Evolutionary conservation across 352 stramenopile genomes (phyloP), one percentile per base, ranked within the genome.

Genomic region (Phytophthora podocarpi): DNA sequence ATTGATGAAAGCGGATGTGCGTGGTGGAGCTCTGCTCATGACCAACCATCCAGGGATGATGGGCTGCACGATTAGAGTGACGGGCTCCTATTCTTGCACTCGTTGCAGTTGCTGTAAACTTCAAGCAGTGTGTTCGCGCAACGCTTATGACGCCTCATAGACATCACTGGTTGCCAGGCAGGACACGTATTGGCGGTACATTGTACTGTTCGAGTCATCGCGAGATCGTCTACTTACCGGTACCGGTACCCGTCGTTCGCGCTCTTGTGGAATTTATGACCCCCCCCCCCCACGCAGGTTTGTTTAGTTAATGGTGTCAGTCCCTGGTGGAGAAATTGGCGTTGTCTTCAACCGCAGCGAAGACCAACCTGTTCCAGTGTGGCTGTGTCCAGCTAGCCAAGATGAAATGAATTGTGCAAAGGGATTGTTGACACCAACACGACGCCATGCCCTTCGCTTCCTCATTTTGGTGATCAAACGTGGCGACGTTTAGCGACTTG

Each of bases 11-110:
- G n/a, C n/a, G n/a, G n/a, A n/a, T n/a, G n/a, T n/a, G n/a, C n/a
- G n/a, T n/a, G n/a, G n/a, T n/a, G n/a, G n/a, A n/a, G n/a, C n/a
- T n/a, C n/a, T n/a, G n/a, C n/a, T n/a, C n/a, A n/a, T 24, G 35
- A 57, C 56, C 56, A 64, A 57, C 47, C 57, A 60, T 59, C 39
- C 20, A n/a, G 30, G 32, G 13, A 51, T 51, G 47, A 64, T 52
- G 46, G 45, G 56, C 56, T 46, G 45, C 46, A 63, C 34, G 57
- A 66, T 66, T 66, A 54, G 57, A 60, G 42, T 59, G 24, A 47
- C 32, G 24, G 18, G 48, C 24, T 27, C 34, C 48, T 66, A 26
- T 26, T 59, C 57, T 66, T 60, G 40, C 39, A 60, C 57, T 34
- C 16, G 26, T 50, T 59, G 39, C 23, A 59, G 39, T 48, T 15